A percentile compares a stretch with the other conserved stretches of the same genome.
These are phyloP conservation scores for Yamagishiella unicocca DNA, from an alignment of 139 green algal genomes.

Conservation along the genomic window DNA sequence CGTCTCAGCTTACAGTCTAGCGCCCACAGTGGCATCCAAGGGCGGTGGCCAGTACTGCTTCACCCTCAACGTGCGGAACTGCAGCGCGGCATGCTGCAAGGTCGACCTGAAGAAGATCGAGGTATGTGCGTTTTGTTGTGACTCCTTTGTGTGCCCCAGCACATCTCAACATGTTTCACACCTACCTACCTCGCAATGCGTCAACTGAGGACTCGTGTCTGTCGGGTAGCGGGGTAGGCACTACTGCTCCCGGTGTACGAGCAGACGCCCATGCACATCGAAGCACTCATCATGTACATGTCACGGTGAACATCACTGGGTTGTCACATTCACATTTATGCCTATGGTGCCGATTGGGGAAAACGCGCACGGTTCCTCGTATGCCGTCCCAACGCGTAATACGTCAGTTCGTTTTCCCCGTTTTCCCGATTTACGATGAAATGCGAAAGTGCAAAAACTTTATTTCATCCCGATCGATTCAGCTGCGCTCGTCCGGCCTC, in stretches of 20 bases:
- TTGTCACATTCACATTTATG: no score
- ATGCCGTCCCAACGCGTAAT: no score
- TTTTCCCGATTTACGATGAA: no score
- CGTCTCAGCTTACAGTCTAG: not conserved
- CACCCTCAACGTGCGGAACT: not conserved
- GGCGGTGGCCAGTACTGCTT: not conserved
- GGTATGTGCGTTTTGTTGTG: not conserved
- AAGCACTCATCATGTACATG: not conserved
- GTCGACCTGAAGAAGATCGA: not conserved
- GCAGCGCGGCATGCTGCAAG: not conserved
- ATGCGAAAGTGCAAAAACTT: no score
- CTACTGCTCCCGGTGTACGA: no score
- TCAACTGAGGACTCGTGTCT: not conserved
- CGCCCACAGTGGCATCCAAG: not conserved
- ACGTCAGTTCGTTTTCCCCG: no score
- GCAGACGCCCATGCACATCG: no score
- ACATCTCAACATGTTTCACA: not conserved
- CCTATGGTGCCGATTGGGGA: no score
- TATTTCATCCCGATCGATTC: no score
- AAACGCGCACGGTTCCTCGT: no score
- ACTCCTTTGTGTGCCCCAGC: not conserved
- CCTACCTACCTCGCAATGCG: not conserved
- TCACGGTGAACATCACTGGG: not conserved
- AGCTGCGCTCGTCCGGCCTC: no score
- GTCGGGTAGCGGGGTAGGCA: not conserved